Conservation (phyloP, 1,284 basidiomycete species). For the Wallemia hederae region DNA sequence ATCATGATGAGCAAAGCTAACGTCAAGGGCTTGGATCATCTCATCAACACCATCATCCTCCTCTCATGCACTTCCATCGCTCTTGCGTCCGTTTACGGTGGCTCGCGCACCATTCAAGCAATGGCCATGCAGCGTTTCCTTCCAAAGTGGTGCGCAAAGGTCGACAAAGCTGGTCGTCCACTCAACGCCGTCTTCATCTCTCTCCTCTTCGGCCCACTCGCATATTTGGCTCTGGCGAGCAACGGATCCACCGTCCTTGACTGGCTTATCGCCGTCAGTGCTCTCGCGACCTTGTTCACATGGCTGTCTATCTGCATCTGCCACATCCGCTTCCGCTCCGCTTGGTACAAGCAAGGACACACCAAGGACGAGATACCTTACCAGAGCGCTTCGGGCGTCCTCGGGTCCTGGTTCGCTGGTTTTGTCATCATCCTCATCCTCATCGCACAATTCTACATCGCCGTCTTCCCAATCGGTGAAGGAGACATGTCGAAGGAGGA, state of each 20-base stretch:
- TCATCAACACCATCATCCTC: conserved; percentile 22
- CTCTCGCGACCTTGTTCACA: conserved; percentile 23
- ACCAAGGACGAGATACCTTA: conserved; percentile 21
- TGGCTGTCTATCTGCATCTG: conserved; percentile 11
- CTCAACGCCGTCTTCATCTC: conserved; percentile 17
- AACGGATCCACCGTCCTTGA: conserved; percentile 12
- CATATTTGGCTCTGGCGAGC: not conserved
- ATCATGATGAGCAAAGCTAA: conserved; percentile 18
- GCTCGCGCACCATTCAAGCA: conserved; percentile 15
- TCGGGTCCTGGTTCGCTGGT: conserved; percentile 14
- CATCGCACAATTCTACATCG: conserved; percentile 6
- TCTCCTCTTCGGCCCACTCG: conserved; percentile 16
- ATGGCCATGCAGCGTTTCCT: conserved; percentile 9
- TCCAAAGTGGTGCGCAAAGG: conserved; percentile 10
- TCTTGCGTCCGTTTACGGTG: conserved; percentile 16
- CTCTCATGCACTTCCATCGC: conserved; percentile 14
- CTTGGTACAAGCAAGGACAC: conserved; percentile 21
- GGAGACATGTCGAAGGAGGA: conserved; percentile 7
- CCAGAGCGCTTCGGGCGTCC: conserved; percentile 20
- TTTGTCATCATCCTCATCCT: conserved; percentile 16
- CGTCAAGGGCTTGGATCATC: conserved; percentile 18
- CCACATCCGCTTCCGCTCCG: conserved; percentile 20
- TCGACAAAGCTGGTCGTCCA: conserved; percentile 24
- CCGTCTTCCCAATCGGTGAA: conserved; percentile 9
- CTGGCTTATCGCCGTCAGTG: conserved; percentile 22